These are phyloP conservation scores for Rhizopogon parksii DNA, from an alignment of 1,284 basidiomycete species.

Conservation along the genomic window DNA sequence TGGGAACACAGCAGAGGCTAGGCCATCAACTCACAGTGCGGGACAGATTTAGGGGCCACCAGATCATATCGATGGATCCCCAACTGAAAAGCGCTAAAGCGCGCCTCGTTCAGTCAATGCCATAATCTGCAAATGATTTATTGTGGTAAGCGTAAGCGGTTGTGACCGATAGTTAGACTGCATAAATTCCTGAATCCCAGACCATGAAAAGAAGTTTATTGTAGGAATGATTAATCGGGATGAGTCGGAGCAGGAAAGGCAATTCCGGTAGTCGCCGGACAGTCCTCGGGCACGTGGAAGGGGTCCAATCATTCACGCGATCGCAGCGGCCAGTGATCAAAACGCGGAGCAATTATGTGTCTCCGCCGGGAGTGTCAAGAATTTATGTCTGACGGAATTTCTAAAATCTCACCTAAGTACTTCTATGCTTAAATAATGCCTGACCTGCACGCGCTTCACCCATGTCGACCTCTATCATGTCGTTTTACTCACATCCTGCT, in stretches of 20 bases:
- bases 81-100: neutral
- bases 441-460: constrained; percentile 2
- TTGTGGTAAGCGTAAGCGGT: neutral
- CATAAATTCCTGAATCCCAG: neutral
- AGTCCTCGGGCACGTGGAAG: constrained; percentile 20
- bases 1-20: neutral
- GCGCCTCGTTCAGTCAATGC: neutral
- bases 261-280: constrained; percentile 2
- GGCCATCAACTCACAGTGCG: neutral
- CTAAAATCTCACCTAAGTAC: constrained; percentile 5
- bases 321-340: constrained; percentile 19
- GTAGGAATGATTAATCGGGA: neutral
- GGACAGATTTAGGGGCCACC: neutral
- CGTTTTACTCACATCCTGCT: constrained; percentile 14
- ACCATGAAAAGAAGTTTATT: neutral
- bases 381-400: constrained; percentile 23
- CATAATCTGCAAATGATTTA: neutral
- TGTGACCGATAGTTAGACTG: neutral
- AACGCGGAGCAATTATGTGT: constrained; percentile 28
- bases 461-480: constrained; percentile 20
- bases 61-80: neutral
- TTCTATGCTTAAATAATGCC: constrained; percentile 6
- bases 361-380: constrained; percentile 22
- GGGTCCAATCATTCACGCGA: constrained; percentile 23
- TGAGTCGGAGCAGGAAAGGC: constrained; percentile 1